Base-by-base conservation (phyloP, 192 early-diverging fungal species). In the Chytriomyces sp. region DNA sequence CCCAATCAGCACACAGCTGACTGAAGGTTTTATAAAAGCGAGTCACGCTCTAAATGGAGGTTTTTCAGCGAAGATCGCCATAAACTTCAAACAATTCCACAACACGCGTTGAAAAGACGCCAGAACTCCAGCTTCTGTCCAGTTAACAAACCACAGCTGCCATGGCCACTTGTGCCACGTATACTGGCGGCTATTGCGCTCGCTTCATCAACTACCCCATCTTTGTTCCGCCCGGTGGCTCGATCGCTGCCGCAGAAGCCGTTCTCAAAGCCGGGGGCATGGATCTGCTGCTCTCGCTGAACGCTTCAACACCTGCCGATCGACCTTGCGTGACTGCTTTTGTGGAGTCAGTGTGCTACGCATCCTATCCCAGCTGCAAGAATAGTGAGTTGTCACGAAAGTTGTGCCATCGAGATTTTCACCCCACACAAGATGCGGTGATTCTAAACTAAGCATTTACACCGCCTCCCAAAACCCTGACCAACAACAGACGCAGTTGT, bases 291-390 rank as follows among this genome's bases (percentile, higher is more conserved):
- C 67, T 68, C 16, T 46, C 45, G 18, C 43, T 68, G 35, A 68
- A 68, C 67, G 24, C 43, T 47, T 68, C 67, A 16, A 68, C 18
- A 1, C 67, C 67, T 0, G 67, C 67, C 18, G 46, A 68, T 49
- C 67, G 67, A 11, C 67, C 67, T 20, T 68, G 67, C 45, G 67
- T 68, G 9, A 46, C 67, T 26, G 67, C 67, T 11, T 68, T 46
- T 47, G 35, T 35, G 35, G 35, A 35, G 35, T 35, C 35, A 4
- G 35, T 35, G 35, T 35, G 35, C 35, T 35, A 35, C 2, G 35
- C 35, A 35, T 35, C 35, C 35, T 35, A 35, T 35, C 35, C 35
- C 35, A 35, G 35, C 35, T 35, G 35, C 35, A 35, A 16, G n/a
- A 43, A 16, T 16, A 45, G 50, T 50, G 9, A 43, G 59, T 11